Conservation (phyloP, 2,329 filamentous ascomycete species). For the Neurospora sp. region DNA sequence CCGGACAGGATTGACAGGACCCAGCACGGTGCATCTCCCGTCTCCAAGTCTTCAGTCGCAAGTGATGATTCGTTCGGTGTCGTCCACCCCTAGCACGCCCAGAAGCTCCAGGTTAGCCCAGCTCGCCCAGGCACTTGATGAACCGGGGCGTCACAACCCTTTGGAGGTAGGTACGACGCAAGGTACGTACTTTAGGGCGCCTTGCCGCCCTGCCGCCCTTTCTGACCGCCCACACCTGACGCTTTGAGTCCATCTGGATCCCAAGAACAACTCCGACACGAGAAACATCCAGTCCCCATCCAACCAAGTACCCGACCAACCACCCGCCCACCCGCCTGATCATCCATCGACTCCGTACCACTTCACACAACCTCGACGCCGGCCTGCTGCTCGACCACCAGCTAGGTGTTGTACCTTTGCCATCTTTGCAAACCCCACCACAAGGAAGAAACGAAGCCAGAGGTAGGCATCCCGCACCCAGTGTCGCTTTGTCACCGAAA, state of each 20-base stretch:
- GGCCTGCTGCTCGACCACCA: not conserved
- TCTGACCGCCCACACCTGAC: not conserved
- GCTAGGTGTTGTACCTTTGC: not conserved
- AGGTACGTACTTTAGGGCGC: not conserved
- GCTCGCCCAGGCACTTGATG: not conserved
- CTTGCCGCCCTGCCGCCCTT: not conserved
- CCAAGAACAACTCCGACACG: not conserved
- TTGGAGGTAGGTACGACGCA: not conserved
- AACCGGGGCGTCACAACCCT: not conserved
- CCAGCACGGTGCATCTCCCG: not conserved
- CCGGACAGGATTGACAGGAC: not conserved
- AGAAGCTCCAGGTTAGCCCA: not conserved
- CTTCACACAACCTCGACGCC: not conserved
- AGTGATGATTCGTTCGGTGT: not conserved
- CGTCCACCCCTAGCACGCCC: not conserved
- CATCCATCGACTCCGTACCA: not conserved
- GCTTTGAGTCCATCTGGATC: not conserved
- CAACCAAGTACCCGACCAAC: not conserved
- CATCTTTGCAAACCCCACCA: not conserved
- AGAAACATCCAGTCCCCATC: not conserved
- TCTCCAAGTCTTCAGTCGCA: not conserved
- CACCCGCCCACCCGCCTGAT: not conserved
- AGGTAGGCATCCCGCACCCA: not conserved
- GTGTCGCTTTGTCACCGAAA: not conserved
- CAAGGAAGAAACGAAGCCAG: not conserved